Evolutionary conservation across 177 flowering plant species (phyloP).

Genomic region (Telopea speciosissima): DNA sequence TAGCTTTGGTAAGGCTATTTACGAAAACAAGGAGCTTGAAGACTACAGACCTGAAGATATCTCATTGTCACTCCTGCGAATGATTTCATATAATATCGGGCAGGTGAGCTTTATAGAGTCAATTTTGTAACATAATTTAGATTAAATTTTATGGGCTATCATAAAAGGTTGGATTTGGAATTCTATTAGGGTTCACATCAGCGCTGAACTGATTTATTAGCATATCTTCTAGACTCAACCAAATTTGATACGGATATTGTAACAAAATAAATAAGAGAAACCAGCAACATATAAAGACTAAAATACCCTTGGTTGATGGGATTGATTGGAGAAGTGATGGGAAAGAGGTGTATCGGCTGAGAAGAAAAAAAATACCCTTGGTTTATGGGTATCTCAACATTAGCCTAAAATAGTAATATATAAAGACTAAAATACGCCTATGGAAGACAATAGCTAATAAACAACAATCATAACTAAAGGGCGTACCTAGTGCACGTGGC

Average conservation of each 20-base stretch:
- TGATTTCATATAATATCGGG: slow-evolving; percentile 97
- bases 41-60: slow-evolving; percentile 98
- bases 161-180: not conserved
- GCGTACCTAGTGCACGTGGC: too few relatives aligned
- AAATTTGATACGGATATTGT: not conserved
- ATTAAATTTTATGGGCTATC: not conserved
- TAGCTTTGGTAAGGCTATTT: slow-evolving; percentile 92
- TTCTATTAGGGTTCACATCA: not conserved
- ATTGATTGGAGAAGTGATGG: too few relatives aligned
- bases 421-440: too few relatives aligned
- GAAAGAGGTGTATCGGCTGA: too few relatives aligned
- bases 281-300: too few relatives aligned
- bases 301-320: too few relatives aligned
- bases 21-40: slow-evolving; percentile 81
- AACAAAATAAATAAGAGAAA: too few relatives aligned
- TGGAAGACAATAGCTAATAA: too few relatives aligned
- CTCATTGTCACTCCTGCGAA: slow-evolving; percentile 82
- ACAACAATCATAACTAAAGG: too few relatives aligned
- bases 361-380: too few relatives aligned
- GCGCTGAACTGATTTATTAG: not conserved
- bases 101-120: slow-evolving; percentile 44
- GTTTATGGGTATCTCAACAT: too few relatives aligned
- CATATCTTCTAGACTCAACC: not conserved
- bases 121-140: not conserved
- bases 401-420: too few relatives aligned